phyloP scores from a whole-genome alignment of 2,329 filamentous ascomycete genomes.

The Colletotrichum sp. region DNA sequence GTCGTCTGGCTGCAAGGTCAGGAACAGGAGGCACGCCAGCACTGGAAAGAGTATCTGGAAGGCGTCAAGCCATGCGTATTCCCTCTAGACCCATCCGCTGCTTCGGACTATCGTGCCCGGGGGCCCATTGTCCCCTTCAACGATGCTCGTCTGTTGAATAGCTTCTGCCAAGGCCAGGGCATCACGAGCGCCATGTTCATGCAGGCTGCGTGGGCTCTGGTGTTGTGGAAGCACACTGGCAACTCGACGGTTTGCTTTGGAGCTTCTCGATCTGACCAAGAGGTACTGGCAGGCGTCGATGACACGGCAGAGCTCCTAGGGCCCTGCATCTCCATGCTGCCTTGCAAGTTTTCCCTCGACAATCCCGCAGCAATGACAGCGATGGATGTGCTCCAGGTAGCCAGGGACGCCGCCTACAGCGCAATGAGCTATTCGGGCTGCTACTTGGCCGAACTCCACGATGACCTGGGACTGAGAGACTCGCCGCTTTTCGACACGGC shows the following conservation, averaged over 20 bases:
- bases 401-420: fast-evolving
- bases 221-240: neutral
- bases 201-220: neutral
- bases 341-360: neutral
- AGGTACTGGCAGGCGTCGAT: neutral
- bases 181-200: neutral
- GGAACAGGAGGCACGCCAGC: neutral
- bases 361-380: neutral
- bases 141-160: neutral
- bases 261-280: neutral
- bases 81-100: neutral
- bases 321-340: neutral
- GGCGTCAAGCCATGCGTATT: neutral
- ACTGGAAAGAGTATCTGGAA: neutral
- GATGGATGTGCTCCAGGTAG: neutral
- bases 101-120: neutral
- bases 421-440: neutral
- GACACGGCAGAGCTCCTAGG: neutral
- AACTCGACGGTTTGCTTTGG: neutral
- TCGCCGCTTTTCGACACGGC: neutral
- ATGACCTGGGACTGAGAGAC: neutral
- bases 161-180: neutral
- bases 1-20: neutral
- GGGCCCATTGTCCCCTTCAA: neutral
- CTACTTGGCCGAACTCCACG: neutral